Evolutionary conservation across 805 yeast genomes (phyloP), one percentile per base, ranked within the genome.

Genomic region (Monosporozyma servazzii): DNA sequence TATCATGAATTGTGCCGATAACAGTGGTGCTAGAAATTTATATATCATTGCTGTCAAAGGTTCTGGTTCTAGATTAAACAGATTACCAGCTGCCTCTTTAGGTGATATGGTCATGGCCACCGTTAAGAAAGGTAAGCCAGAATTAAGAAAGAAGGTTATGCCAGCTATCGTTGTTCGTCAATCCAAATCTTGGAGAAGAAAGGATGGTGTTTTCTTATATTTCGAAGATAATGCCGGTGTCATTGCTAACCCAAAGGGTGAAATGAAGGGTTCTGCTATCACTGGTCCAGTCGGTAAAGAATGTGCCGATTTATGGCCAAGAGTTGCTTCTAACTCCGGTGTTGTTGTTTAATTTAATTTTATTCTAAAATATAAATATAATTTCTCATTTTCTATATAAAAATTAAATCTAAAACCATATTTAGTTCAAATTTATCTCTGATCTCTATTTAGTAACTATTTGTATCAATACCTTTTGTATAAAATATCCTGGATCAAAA

Each of bases 281-380:
- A 95, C 99, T 73, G 99, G 99, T 78, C 99, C 99, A 72, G 99
- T 93, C 74, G 98, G 97, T 77, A 93, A 93, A 82, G 99, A 93
- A 83, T 95, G 99, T 84, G 99, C 99, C 75, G 99, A 93, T 75
- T 86, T 93, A 77, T 93, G 99, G 99, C 99, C 99, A 77, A 88
- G 99, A 83, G 93, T 93, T 81, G 98, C 99, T 73, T 89, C 97
- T 68, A 88, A 88, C 91, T 93, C 99, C 70, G 99, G 99, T 88
- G 99, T 93, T 76, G 99, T 93, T 77, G 99, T 90, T 76, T 93
- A 90, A 82, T 30, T 49, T 51, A 41, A 50, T 45, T 45, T 30
- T 45, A 45, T 20, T 15, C 1, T 29, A 41, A 44, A 44, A 44
- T 44, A 31, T 31, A 31, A 20, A 13, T 45, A 31, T 31, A 10